These are phyloP conservation scores for Singerocomus inundabilis DNA, from an alignment of 1,284 basidiomycete genomes.

Conservation along the genomic window DNA sequence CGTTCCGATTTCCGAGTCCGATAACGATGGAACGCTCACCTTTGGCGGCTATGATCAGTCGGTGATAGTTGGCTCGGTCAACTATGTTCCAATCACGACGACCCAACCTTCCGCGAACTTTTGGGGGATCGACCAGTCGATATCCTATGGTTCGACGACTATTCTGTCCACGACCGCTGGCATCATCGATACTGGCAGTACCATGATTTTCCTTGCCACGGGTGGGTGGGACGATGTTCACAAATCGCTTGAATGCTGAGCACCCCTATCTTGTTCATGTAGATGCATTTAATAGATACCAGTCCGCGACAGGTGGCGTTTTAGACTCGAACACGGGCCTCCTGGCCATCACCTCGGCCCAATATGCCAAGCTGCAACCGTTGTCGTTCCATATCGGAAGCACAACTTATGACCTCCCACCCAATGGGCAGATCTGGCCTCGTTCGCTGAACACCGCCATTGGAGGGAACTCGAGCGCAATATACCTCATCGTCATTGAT, in stretches of 20 bases:
- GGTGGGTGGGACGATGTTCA: constrained; percentile 21
- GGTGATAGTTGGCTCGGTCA: constrained; percentile 45
- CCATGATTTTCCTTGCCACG: constrained; percentile 40
- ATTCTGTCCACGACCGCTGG: constrained; percentile 39
- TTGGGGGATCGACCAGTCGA: constrained; percentile 55
- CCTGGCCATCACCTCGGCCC: constrained; percentile 38
- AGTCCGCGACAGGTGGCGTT: constrained; percentile 48
- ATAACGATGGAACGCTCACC: constrained; percentile 42
- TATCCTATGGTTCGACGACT: constrained; percentile 42
- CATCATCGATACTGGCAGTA: constrained; percentile 42
- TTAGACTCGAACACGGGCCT: constrained; percentile 45
- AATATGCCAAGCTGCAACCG: constrained; percentile 40
- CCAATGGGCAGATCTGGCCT: constrained; percentile 56
- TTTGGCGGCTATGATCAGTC: constrained; percentile 48
- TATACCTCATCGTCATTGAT: constrained; percentile 46
- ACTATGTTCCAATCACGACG: constrained; percentile 48
- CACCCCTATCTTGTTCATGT: not conserved
- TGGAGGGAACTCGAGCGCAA: constrained; percentile 39
- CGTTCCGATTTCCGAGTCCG: constrained; percentile 36
- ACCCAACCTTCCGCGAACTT: constrained; percentile 44
- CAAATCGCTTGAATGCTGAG: not conserved
- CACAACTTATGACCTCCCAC: constrained; percentile 38
- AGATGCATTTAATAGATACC: constrained; percentile 53
- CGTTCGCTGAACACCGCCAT: constrained; percentile 42
- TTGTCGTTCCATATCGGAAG: constrained; percentile 42